Base-by-base conservation (phyloP, 78 protist genomes). In the Dictyostelium firmibasis region DNA sequence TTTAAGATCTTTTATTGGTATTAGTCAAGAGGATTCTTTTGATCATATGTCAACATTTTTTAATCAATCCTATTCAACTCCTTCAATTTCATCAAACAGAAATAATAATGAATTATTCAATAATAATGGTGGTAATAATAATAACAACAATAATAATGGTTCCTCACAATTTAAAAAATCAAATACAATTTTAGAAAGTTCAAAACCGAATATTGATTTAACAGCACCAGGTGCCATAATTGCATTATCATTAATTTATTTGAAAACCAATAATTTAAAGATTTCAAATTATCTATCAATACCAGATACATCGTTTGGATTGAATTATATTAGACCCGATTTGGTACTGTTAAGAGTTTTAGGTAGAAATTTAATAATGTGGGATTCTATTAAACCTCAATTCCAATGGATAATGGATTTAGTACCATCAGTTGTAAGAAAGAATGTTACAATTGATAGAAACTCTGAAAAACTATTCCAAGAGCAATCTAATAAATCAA, bases 181-280 rank as follows among this genome's bases (percentile, higher is more conserved):
- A 35, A 89, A 89, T 69, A 5, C 83, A 3, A 43, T 81, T 7
- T 70, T 60, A 67, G 94, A 89, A 81, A 78, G 94, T 7, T 64
- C 86, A 47, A 70, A 62, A 78, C 87, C 87, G 44, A 98, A 98
- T 88, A 81, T 84, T 36, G 97, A 97, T 76, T 91, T 97, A 25
- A 97, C 98, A 25, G 98, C 98, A 16, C 98, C 98, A 11, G 98
- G 98, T 23, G 98, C 99, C 13, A 97, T 93, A 4, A 50, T 95
- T 7, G 98, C 99, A 7, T 87, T 98, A 4, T 96, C 97, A 11
- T 85, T 98, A 44, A 95, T 96, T 86, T 98, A 91, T 91, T 38
- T 97, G 33, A 92, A 95, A 91, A 84, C 97, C 0, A 74, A 77
- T 82, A 96, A 95, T 82, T 76, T 36, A 53, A 72, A 93, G n/a